Evolutionary conservation across 1,139 yeast genomes (phyloP).

Genomic region (Hansenula sp.): DNA sequence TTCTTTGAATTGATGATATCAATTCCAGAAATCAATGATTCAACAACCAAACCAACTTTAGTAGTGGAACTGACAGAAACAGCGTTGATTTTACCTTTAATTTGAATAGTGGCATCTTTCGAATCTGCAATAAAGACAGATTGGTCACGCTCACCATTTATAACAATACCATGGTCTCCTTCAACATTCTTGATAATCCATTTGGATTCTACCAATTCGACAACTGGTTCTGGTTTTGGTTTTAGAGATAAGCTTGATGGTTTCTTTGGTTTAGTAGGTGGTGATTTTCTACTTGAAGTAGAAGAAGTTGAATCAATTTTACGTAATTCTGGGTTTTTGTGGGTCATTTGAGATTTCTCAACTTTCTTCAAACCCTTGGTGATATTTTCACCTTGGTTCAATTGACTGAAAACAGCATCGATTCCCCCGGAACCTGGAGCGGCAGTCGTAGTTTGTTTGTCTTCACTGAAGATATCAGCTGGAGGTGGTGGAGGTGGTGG

Average conservation of each 20-base stretch:
- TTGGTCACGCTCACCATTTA: slow-evolving; percentile 83
- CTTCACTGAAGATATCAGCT: slow-evolving; percentile 56
- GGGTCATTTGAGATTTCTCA: slow-evolving; percentile 91
- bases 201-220: slow-evolving; percentile 78
- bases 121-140: slow-evolving; percentile 88
- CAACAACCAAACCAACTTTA: slow-evolving; percentile 74
- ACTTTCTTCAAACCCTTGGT: slow-evolving; percentile 89
- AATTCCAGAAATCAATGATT: slow-evolving; percentile 80
- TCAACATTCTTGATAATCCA: slow-evolving; percentile 87
- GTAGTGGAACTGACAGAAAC: slow-evolving; percentile 73
- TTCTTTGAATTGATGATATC: slow-evolving; percentile 80
- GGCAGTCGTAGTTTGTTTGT: slow-evolving; percentile 26
- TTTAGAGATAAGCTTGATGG: slow-evolving; percentile 55
- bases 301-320: slow-evolving; percentile 32
- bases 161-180: slow-evolving; percentile 49
- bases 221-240: slow-evolving; percentile 65
- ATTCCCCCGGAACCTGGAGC: slow-evolving; percentile 50
- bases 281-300: slow-evolving; percentile 38
- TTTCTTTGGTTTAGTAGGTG: slow-evolving; percentile 60
- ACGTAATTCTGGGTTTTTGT: slow-evolving; percentile 84
- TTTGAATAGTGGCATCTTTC: slow-evolving; percentile 65
- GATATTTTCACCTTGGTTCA: slow-evolving; percentile 79
- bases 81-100: slow-evolving; percentile 91
- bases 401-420: slow-evolving; percentile 87
- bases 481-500: slow-evolving; percentile 82